Percentiles rank a stretch among this genome's conserved stretches.
Evolutionary conservation across 306 rosid genomes (phyloP).

Genomic region (Prunus armeniaca): DNA sequence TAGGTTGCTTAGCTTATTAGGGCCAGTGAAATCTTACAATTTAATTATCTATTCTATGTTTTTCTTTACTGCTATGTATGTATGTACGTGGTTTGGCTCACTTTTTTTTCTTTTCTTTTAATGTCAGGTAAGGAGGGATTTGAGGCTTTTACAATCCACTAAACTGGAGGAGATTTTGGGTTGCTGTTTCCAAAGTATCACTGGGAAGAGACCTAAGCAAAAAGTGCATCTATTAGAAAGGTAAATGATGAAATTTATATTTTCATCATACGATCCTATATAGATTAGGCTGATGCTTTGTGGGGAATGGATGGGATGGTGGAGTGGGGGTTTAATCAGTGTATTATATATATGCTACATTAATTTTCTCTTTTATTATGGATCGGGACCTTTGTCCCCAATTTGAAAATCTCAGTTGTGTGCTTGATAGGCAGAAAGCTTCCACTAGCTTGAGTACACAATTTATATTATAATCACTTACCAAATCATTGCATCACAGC

Average conservation of each 20-base stretch:
- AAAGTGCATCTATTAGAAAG: constrained; percentile 77
- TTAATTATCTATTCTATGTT: neutral
- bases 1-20: neutral
- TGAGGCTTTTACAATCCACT: constrained; percentile 53
- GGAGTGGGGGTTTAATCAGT: neutral
- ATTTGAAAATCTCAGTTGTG: constrained; percentile 11
- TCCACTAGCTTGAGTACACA: neutral
- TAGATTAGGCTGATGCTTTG: neutral
- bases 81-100: neutral
- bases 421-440: neutral
- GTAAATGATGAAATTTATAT: constrained; percentile 22
- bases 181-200: constrained; percentile 61
- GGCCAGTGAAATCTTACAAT: neutral
- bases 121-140: constrained; percentile 73
- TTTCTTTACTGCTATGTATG: constrained; percentile 4
- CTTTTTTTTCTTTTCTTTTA: neutral
- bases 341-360: neutral
- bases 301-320: neutral
- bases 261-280: neutral
- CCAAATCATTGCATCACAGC: constrained; percentile 36
- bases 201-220: constrained; percentile 72
- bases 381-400: neutral
- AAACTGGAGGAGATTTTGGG: constrained; percentile 68
- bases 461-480: constrained; percentile 16
- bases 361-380: neutral